Evolutionary conservation across 768 basidiomycete species (phyloP).

Genomic region (Cystofilobasidium ferigula): DNA sequence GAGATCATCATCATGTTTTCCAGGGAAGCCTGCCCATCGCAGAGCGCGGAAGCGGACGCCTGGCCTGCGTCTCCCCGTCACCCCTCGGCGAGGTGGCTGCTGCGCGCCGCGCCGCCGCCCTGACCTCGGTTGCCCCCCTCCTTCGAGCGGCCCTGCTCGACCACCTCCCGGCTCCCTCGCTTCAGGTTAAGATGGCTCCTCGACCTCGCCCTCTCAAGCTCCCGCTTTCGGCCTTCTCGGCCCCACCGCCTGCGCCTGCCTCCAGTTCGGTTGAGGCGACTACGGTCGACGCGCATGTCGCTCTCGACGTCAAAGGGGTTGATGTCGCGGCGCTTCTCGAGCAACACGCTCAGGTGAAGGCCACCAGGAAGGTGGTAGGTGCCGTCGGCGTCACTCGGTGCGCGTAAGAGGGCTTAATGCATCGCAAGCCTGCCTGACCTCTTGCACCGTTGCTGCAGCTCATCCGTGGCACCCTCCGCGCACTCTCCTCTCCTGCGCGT

Average conservation of each 20-base stretch:
- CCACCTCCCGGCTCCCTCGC: neutral
- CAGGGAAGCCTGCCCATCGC: too few species aligned
- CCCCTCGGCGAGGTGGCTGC: too few species aligned
- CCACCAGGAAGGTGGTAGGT: neutral
- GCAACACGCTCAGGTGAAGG: neutral
- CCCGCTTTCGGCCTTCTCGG: constrained; percentile 4
- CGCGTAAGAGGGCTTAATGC: too few species aligned
- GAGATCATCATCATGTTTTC: too few species aligned
- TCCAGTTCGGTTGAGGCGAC: neutral
- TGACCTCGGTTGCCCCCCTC: too few species aligned
- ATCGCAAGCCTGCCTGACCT: too few species aligned
- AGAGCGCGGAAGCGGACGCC: too few species aligned
- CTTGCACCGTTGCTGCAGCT: too few species aligned
- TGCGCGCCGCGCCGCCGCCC: too few species aligned
- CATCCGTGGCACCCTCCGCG: too few species aligned
- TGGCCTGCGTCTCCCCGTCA: too few species aligned
- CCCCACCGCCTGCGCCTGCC: neutral
- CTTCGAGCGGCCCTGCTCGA: too few species aligned
- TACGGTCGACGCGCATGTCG: constrained; percentile 7
- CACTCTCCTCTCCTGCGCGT: neutral
- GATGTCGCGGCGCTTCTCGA: neutral
- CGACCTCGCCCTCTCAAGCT: neutral
- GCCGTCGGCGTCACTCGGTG: constrained; percentile 4
- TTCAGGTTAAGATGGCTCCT: neutral
- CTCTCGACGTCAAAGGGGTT: neutral